Evolutionary conservation across 345 rosid genomes (phyloP).

Genomic region (Hibiscus tridactylites): DNA sequence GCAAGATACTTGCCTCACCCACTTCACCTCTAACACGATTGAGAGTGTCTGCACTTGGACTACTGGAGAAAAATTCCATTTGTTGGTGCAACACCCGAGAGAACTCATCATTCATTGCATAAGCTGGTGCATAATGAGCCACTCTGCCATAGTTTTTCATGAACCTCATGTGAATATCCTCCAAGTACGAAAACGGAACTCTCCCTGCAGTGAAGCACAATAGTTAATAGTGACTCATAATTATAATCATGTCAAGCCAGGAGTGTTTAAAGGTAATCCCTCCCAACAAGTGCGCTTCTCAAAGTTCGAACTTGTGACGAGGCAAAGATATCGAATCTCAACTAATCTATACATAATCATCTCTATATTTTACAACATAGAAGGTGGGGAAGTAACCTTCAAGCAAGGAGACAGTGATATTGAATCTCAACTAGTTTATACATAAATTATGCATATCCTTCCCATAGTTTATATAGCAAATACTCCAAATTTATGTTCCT

Average conservation of each 20-base stretch:
- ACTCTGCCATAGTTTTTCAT: conserved; percentile 94
- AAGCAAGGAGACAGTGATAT: background rate
- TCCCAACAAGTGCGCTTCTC: no score
- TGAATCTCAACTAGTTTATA: background rate
- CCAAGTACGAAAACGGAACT: conserved; percentile 94
- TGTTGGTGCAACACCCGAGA: conserved; percentile 98
- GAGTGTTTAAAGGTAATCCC: no score
- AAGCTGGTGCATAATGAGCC: conserved; percentile 78
- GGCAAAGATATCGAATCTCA: no score
- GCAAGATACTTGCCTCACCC: conserved; percentile 53
- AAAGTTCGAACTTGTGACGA: no score
- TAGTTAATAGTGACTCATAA: background rate
- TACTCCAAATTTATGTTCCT: background rate
- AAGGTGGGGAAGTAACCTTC: background rate
- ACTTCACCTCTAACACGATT: conserved; percentile 96
- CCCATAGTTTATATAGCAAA: background rate
- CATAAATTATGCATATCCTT: background rate
- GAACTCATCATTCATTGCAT: conserved; percentile 96
- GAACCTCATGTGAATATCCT: conserved; percentile 91
- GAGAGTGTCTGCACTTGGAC: conserved; percentile 81
- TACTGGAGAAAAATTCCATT: conserved; percentile 96
- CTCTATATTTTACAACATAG: background rate
- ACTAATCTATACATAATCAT: background rate
- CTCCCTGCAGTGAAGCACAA: conserved; percentile 49
- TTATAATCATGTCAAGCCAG: no score